Percentiles rank a stretch among this genome's conserved stretches.
Evolutionary conservation across 2,329 filamentous ascomycete genomes (phyloP).

Genomic region (Ophiostoma sp.): DNA sequence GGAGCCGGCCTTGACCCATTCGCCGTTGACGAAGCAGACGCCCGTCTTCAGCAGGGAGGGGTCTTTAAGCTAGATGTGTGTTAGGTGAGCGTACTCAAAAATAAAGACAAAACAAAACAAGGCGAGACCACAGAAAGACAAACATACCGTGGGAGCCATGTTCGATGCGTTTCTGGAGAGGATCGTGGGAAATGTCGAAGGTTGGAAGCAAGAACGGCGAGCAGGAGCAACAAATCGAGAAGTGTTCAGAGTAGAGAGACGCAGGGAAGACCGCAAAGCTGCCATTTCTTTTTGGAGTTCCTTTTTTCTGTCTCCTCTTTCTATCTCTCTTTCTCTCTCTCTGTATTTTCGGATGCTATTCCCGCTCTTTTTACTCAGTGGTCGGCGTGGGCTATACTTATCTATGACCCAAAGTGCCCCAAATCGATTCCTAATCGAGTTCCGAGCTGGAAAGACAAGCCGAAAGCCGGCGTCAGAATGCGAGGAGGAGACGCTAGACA

Average conservation of each 20-base stretch:
- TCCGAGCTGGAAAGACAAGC: conserved; percentile 11
- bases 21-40: conserved; percentile 82
- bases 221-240: conserved; percentile 23
- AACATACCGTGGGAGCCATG: conserved; percentile 48
- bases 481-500: neutral
- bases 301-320: neutral
- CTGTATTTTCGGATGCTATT: neutral
- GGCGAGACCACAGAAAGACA: neutral
- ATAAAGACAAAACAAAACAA: neutral
- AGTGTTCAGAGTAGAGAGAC: conserved; percentile 19
- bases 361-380: neutral
- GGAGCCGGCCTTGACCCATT: conserved; percentile 84
- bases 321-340: neutral
- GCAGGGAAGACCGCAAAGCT: conserved; percentile 23
- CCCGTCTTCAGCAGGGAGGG: conserved; percentile 81
- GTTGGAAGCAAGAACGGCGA: conserved; percentile 35
- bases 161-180: conserved; percentile 43
- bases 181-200: conserved; percentile 33
- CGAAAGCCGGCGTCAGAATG: conserved; percentile 24
- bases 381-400: conserved; percentile 20
- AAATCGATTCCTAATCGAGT: conserved; percentile 10
- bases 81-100: neutral
- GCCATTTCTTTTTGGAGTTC: conserved; percentile 21
- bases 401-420: neutral
- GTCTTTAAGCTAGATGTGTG: conserved; percentile 65